Base-by-base conservation (phyloP, 306 rosid genomes). In the Astragalus glycyphyllos region DNA sequence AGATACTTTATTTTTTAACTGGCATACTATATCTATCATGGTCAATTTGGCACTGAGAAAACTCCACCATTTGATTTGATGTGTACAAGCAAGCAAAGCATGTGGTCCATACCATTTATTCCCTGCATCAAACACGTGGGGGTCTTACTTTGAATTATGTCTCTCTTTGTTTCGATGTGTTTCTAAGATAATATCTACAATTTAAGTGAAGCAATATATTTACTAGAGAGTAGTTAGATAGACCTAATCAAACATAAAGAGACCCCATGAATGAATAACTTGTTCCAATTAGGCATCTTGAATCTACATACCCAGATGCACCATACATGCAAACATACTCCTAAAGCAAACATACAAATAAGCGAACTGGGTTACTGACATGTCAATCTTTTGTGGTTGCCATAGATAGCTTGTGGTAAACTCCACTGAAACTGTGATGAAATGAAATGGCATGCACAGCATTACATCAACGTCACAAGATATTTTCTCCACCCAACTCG, bases 381-480 rank as follows among this genome's bases (percentile, higher is more conserved):
- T 67, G 73, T 86, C 92, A 35, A 81, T 81, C 73, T 87, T 88
- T 9, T 85, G 71, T 8, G 70, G 46, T 68, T 81, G 79, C 41
- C 70, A 85, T 87, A 3, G 42, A 35, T 14, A 47, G 50, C 15
- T 35, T 72, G 41, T 48, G 61, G 50, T 17, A 47, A 72, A 46
- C 68, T 72, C 69, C 20, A 48, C 29, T 7, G 8, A 49, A 49
- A 60, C 3, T 48, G 5, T 26, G 3, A 26, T 26, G 4, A 26
- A 26, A 46, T 34, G 60, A 42, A 59, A 59, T 12, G n/a, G 29
- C 65, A 40, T 9, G 23, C 41, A 26, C 4, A 11, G 12, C 54
- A 74, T 13, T 55, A n/a, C 17, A 65, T 65, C 45, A 87, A 82
- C 0, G 65, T 69, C 49, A 84, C 78, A 26, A 37, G 8, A 47